Evolutionary conservation across 2,329 filamentous ascomycete genomes (phyloP), one percentile per base, ranked within the genome.

Genomic region (Metarhizium guizhouense): DNA sequence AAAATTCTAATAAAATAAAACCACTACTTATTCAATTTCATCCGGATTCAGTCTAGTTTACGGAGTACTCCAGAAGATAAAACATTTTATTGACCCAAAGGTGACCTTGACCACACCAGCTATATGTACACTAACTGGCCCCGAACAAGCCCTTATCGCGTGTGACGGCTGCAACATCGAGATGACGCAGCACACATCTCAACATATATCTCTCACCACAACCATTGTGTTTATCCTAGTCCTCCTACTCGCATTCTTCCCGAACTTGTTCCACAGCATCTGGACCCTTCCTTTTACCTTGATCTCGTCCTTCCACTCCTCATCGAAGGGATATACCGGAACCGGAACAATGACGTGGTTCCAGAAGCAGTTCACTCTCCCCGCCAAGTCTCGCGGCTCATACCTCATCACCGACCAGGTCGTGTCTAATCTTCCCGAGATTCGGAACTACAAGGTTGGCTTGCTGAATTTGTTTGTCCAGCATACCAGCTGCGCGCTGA

Each of bases 391-490:
- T 48, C 85, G 92, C 58, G 94, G 94, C 69, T 90, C 85, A 54
- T 96, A 96, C 75, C 87, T 97, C 57, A 81, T 97, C 65, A 96
- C 93, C 52, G 84, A 92, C 69, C 77, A 86, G 53, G 81, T 97
- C 55, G 63, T 83, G 30, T 75, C 78, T 52, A 76, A 84, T 57
- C 74, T 97, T 1, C 92, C 93, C 4, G 91, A 96, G 72, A 81
- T 97, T 61, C 78, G 79, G 57, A 70, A 82, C 61, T 96, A 95
- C 81, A 93, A 93, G 70, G 83, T 94, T 63, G 91, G 91, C 48
- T 74, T 95, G 58, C 75, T 97, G 59, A 85, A 96, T 70, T 79
- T 99, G 50, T 99, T 97, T 71, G 80, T 97, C 54, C 93, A 99
- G 74, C 94, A 99, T 74, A 99, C 94, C 5, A 90, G 85, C 66